These are phyloP conservation scores for Chromera velia DNA, from an alignment of 73 alveolate species.

Conservation along the genomic window DNA sequence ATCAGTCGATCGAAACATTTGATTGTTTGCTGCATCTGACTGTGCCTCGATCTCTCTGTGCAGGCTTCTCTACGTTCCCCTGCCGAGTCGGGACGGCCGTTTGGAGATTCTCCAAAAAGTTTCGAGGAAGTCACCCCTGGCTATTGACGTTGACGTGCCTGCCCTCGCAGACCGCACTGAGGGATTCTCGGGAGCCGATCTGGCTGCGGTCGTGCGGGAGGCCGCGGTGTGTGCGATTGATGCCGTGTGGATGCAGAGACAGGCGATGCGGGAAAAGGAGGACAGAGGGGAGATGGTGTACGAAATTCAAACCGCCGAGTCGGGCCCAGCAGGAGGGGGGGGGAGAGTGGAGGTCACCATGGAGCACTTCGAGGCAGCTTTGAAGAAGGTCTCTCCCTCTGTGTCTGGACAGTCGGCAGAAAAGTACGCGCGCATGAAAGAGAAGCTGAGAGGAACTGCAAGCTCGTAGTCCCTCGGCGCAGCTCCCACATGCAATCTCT, in stretches of 20 bases:
- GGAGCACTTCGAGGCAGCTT: slow-evolving; percentile 72
- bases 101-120: slow-evolving; percentile 77
- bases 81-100: slow-evolving; percentile 90
- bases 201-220: slow-evolving; percentile 86
- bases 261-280: slow-evolving; percentile 44
- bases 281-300: too few relatives aligned
- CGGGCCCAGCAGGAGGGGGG: too few relatives aligned
- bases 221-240: slow-evolving; percentile 82
- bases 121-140: slow-evolving; percentile 66
- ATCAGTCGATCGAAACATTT: background rate
- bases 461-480: too few relatives aligned
- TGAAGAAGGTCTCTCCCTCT: slow-evolving; percentile 78
- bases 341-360: slow-evolving; percentile 48
- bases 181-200: slow-evolving; percentile 98
- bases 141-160: slow-evolving; percentile 64
- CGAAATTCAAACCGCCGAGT: too few relatives aligned
- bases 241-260: too few relatives aligned
- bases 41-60: slow-evolving; percentile 90
- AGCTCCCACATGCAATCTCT: too few relatives aligned
- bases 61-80: slow-evolving; percentile 85
- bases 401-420: slow-evolving; percentile 68
- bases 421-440: slow-evolving; percentile 62
- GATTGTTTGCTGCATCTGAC: slow-evolving; percentile 43
- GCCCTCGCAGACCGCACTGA: slow-evolving; percentile 71
- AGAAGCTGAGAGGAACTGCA: slow-evolving; percentile 63